Evolutionary conservation across 371 early-diverging fungal species (phyloP).

Genomic region (Actinomucor elegans): DNA sequence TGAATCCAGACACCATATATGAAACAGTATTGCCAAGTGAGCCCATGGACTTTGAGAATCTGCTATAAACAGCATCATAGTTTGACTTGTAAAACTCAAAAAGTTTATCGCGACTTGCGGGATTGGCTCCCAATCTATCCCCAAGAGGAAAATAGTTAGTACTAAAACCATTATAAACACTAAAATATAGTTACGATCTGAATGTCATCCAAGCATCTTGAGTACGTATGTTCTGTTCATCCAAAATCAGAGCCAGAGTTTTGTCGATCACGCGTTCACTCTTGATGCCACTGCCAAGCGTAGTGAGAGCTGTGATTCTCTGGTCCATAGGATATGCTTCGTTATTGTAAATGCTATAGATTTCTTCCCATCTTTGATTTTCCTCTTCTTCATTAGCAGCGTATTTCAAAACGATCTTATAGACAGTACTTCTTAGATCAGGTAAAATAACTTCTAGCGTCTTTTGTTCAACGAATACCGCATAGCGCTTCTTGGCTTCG

Average conservation of each 20-base stretch:
- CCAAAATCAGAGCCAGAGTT: constrained; percentile 62
- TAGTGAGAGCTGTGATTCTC: constrained; percentile 63
- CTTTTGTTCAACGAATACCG: constrained; percentile 1
- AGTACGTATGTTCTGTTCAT: constrained; percentile 65
- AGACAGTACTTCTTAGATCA: constrained; percentile 72
- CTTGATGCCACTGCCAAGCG: constrained; percentile 66
- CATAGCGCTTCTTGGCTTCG: constrained; percentile 11
- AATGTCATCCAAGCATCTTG: constrained; percentile 78
- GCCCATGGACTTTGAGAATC: constrained; percentile 67
- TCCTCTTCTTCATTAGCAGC: constrained; percentile 56
- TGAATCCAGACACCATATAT: constrained; percentile 62
- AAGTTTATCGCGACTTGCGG: constrained; percentile 57
- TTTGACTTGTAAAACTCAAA: constrained; percentile 77
- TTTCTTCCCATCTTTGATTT: constrained; percentile 49
- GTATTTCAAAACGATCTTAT: constrained; percentile 60
- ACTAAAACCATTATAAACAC: not conserved
- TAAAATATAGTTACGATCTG: constrained; percentile 25
- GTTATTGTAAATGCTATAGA: constrained; percentile 65
- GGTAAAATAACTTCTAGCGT: constrained; percentile 61
- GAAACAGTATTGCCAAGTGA: constrained; percentile 73
- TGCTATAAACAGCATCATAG: constrained; percentile 64
- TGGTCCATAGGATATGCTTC: constrained; percentile 59
- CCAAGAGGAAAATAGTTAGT: no score
- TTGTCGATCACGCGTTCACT: constrained; percentile 53
- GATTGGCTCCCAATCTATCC: constrained; percentile 46